phyloP scores from a whole-genome alignment of 2,329 filamentous ascomycete genomes.

The Monilinia fructigena region DNA sequence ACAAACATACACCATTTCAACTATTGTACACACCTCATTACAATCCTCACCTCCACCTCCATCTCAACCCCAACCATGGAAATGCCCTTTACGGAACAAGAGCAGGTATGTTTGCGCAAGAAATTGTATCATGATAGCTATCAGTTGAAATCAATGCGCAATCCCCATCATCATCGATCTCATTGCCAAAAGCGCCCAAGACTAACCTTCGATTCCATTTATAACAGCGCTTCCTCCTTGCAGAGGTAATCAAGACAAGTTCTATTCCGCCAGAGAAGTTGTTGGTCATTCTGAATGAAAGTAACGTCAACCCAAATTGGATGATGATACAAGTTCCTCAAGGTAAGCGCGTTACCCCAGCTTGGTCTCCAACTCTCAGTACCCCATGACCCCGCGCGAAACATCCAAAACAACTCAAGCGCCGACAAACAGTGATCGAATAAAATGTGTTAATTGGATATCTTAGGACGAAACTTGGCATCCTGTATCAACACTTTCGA shows the following conservation, averaged over 20 bases:
- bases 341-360: conserved; percentile 42
- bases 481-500: conserved; percentile 37
- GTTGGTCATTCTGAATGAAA: conserved; percentile 44
- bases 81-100: conserved; percentile 35
- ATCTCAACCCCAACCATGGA: conserved; percentile 29
- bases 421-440: not conserved
- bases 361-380: conserved; percentile 24
- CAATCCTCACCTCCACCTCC: too few relatives aligned
- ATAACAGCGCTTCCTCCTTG: conserved; percentile 45
- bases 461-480: conserved; percentile 35
- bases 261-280: conserved; percentile 47
- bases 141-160: conserved; percentile 26
- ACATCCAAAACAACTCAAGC: not conserved
- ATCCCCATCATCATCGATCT: conserved; percentile 22
- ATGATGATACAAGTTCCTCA: conserved; percentile 49
- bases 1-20: not conserved
- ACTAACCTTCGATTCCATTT: conserved; percentile 27
- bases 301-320: conserved; percentile 48
- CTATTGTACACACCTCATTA: not conserved
- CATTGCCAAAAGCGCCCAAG: conserved; percentile 21
- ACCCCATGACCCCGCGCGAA: conserved; percentile 9
- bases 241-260: conserved; percentile 52
- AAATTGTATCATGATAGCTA: not conserved
- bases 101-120: conserved; percentile 37
- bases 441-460: not conserved